Evolutionary conservation across 441 rosid species (phyloP).

Genomic region (Corymbia calophylla): DNA sequence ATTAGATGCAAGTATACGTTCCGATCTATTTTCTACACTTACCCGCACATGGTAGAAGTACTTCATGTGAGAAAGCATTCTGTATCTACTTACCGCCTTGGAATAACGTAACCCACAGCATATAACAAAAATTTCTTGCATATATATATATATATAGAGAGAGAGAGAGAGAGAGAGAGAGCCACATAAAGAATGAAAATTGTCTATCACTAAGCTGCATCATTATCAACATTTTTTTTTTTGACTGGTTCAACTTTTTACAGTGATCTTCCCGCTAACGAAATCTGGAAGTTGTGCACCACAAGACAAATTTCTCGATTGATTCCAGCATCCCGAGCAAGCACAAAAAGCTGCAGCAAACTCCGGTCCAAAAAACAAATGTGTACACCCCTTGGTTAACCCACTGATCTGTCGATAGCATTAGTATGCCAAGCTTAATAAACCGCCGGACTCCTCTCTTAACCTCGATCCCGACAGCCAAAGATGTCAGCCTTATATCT

Average conservation of each 20-base stretch:
- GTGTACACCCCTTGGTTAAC: conserved; percentile 2
- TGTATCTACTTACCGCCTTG: not conserved
- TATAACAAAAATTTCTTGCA: not conserved
- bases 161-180: not conserved
- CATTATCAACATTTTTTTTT: not conserved
- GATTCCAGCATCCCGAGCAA: not conserved
- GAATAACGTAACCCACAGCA: not conserved
- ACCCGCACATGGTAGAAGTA: not conserved
- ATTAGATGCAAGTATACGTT: not conserved
- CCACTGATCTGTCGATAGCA: not conserved
- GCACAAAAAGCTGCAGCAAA: conserved; percentile 11
- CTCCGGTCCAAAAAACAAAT: conserved; percentile 17
- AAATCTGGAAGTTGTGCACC: not conserved
- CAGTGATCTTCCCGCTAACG: conserved; percentile 16
- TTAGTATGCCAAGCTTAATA: conserved; percentile 5
- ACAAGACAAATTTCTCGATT: not conserved
- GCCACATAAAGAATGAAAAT: conserved; percentile 26
- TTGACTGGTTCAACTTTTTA: conserved; percentile 10
- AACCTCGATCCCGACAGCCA: conserved; percentile 12
- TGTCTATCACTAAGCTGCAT: conserved; percentile 27
- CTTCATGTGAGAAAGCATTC: not conserved
- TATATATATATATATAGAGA: not conserved
- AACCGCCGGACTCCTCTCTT: not conserved
- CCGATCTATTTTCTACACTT: not conserved
- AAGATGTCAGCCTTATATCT: conserved; percentile 24